Conservation (phyloP, 129 eudicot genomes). For the Glebionis coronaria region DNA sequence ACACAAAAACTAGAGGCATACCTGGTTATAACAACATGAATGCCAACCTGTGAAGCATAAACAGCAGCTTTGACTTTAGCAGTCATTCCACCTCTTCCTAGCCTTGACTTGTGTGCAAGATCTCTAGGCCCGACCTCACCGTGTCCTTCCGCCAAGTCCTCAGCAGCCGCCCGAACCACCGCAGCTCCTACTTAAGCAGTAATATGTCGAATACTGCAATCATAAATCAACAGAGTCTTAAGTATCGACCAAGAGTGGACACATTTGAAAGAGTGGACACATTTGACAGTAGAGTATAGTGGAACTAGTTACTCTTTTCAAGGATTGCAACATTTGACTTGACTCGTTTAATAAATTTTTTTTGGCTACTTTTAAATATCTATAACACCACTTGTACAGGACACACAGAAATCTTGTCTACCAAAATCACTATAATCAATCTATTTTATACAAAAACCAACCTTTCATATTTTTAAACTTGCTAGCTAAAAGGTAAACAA, state of each 20-base stretch:
- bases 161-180: slow-evolving; percentile 77
- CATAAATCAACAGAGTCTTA: slow-evolving; percentile 16
- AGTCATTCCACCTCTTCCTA: slow-evolving; percentile 90
- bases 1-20: slow-evolving; percentile 1
- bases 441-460: too few relatives aligned
- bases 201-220: slow-evolving; percentile 84
- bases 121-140: slow-evolving; percentile 77
- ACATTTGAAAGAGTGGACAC: too few relatives aligned
- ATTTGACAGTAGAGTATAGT: background rate
- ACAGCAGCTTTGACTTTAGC: slow-evolving; percentile 89
- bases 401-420: background rate
- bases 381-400: background rate
- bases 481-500: slow-evolving; percentile 1
- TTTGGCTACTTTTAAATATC: slow-evolving; percentile 11
- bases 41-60: slow-evolving; percentile 72
- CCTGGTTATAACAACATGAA: slow-evolving; percentile 81
- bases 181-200: slow-evolving; percentile 99
- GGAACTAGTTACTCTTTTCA: too few relatives aligned
- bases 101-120: slow-evolving; percentile 26
- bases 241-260: background rate
- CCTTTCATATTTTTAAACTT: slow-evolving; percentile 3
- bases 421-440: slow-evolving; percentile 2
- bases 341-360: background rate
- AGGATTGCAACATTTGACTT: background rate
- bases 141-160: slow-evolving; percentile 94